Evolutionary conservation across 2,329 filamentous ascomycete genomes (phyloP), one percentile per base, ranked within the genome.

Genomic region (Paradendryphiella salina): DNA sequence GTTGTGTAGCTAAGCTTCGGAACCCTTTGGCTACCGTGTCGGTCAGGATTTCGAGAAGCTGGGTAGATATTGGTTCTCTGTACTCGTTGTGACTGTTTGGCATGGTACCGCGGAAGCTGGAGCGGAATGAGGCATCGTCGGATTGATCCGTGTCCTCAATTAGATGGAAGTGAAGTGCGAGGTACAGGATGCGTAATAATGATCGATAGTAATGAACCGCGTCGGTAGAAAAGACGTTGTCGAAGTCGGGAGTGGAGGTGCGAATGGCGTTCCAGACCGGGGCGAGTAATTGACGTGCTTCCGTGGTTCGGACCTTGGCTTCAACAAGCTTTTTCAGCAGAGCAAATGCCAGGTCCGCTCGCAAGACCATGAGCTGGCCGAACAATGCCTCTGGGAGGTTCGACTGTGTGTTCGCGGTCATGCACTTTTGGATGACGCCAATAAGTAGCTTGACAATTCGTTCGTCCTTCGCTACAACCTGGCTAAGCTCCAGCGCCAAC

Each of bases 311-410:
- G 2, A 79, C 76, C 28, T 78, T 78, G 6, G 75, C 75, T 40
- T 81, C 83, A 7, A 89, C 85, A 11, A 97, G 80, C 29, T 87
- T 85, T 64, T 96, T 92, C 7, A 95, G 81, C 28, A 99, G 76
- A 45, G 90, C 85, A 60, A 96, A 85, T 0, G 90, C 86, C 56
- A 99, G 82, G 56, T 92, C 89, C 18, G 89, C 87, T 39, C 94
- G 82, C 8, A 85, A 81, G 59, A 90, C 83, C 31, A 89, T 84
- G 21, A 97, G 81, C 51, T 87, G 83, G 39, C 87, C 81, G 61
- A 96, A 96, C n/a, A 96, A 85, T 39, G 84, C 84, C 64, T 94
- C 88, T 1, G 91, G 85, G 1, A 88, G 84, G 40, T 86, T 85
- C 6, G 80, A 82, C 40, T 84, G 81, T 50, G 86, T 84, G 69